A percentile compares a stretch with the other conserved stretches of the same genome.
These are phyloP conservation scores for Fusarium sp. DNA, from an alignment of 2,329 filamentous ascomycete species.

Conservation along the genomic window DNA sequence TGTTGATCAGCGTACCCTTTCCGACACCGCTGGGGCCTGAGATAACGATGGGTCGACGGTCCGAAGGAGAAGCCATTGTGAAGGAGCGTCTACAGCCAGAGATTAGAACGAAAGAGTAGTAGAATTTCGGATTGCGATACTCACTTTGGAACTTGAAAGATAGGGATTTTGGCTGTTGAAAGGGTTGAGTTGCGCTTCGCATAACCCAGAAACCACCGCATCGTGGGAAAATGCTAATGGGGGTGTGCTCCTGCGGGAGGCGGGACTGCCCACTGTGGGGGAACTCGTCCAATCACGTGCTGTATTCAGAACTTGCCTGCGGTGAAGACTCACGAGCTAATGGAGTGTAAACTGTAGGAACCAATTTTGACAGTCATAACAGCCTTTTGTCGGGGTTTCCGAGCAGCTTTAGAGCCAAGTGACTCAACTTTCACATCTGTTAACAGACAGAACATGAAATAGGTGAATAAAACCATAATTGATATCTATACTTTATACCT, in stretches of 20 bases:
- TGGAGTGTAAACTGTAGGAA: too few relatives aligned
- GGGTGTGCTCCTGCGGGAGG: constrained; percentile 21
- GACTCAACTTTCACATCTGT: not conserved
- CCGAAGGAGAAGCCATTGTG: constrained; percentile 54
- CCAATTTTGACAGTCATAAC: too few relatives aligned
- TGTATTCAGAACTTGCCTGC: not conserved
- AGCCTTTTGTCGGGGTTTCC: too few relatives aligned
- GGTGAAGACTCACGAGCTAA: constrained; percentile 3
- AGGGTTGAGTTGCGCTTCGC: constrained; percentile 35
- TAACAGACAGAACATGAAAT: too few relatives aligned
- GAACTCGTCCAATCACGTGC: constrained; percentile 28
- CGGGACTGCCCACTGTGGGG: constrained; percentile 25
- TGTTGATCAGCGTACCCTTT: constrained; percentile 83
- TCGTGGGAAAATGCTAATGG: constrained; percentile 33
- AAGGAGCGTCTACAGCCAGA: constrained; percentile 25
- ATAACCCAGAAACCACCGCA: constrained; percentile 36
- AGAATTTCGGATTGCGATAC: not conserved
- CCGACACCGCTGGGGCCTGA: constrained; percentile 84
- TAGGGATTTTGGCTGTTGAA: constrained; percentile 13
- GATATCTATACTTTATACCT: constrained; percentile 15
- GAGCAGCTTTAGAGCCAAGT: not conserved
- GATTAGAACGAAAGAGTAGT: fast-evolving
- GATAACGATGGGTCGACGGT: constrained; percentile 78
- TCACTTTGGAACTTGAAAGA: constrained; percentile 26
- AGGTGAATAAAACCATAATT: not conserved